Conservation (phyloP, 345 rosid genomes). For the Aquilaria sinensis region DNA sequence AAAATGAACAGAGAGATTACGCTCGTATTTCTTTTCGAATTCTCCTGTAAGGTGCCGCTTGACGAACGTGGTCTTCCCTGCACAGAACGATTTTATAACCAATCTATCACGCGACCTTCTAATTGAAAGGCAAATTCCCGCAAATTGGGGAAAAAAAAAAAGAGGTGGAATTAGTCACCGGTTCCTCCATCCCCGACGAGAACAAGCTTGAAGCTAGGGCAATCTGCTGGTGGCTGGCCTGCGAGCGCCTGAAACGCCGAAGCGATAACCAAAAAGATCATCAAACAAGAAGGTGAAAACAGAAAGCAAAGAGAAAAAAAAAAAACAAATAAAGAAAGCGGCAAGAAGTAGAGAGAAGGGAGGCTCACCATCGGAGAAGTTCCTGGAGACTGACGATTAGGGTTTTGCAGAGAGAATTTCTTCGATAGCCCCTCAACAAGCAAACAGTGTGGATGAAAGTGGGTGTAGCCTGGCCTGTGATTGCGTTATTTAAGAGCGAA, state of each 20-base stretch:
- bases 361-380: background rate
- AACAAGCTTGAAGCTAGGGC: too few relatives aligned
- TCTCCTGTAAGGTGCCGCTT: constrained; percentile 76
- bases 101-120: too few relatives aligned
- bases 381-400: background rate
- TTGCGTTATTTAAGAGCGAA: background rate
- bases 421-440: background rate
- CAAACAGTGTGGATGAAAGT: background rate
- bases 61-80: constrained; percentile 70
- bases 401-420: background rate
- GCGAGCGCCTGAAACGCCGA: too few relatives aligned
- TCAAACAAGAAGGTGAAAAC: background rate
- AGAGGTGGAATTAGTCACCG: background rate
- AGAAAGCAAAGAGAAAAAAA: background rate
- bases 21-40: constrained; percentile 76
- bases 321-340: background rate
- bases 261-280: too few relatives aligned
- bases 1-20: constrained; percentile 15
- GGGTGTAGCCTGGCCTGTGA: background rate
- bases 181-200: too few relatives aligned
- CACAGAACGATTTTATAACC: background rate
- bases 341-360: background rate
- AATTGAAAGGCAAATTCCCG: background rate
- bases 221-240: too few relatives aligned
- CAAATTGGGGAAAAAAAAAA: background rate